Base-by-base conservation (phyloP, 2,329 filamentous ascomycete genomes). In the Nothopassalora personata region DNA sequence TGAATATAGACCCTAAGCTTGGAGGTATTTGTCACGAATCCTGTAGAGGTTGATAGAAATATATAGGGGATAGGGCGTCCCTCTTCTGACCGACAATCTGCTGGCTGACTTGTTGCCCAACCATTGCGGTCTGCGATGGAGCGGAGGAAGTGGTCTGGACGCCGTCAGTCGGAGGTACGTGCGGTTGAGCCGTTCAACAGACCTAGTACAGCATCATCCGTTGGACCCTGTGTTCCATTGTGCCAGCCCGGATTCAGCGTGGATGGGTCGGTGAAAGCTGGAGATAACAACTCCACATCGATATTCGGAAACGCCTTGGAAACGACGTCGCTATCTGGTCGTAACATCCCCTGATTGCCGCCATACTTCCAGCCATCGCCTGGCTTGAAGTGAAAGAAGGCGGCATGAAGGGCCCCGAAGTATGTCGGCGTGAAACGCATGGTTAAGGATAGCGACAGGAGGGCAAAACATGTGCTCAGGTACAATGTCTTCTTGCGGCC, bases 1-100 rank as follows among this genome's bases (percentile, higher is more conserved):
- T 75, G 73, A 4, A 75, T 67, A 69, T 72, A 75, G 13, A 75
- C 68, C 23, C 68, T 64, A 10, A 75, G 46, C 54, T 75, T 75
- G 33, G 27, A 15, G 49, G 28, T 34, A 13, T 51, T 34, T 11
- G 28, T 9, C 10, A 30, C 15, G 30, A 31, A n/a, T n/a, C 11
- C n/a, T n/a, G 49, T 19, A 31, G 54, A 46, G 27, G 52, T 57
- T 18, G 54, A 39, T 11, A 55, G 58, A 7, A 15, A n/a, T 10
- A 34, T 18, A 45, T 63, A 65, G 13, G 59, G 59, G 6, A 65
- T 56, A 23, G 59, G 36, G 1, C 63, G 63, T 30, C 61, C 61
- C 53, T 64, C 59, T 50, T 64, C 63, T 28, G 63, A 62, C 23
- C 52, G 50, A 50, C 63, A 64, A 27, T 60, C 61, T 19, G 59